Conservation (phyloP, 805 yeast genomes). For the Barnettozyma populi region DNA sequence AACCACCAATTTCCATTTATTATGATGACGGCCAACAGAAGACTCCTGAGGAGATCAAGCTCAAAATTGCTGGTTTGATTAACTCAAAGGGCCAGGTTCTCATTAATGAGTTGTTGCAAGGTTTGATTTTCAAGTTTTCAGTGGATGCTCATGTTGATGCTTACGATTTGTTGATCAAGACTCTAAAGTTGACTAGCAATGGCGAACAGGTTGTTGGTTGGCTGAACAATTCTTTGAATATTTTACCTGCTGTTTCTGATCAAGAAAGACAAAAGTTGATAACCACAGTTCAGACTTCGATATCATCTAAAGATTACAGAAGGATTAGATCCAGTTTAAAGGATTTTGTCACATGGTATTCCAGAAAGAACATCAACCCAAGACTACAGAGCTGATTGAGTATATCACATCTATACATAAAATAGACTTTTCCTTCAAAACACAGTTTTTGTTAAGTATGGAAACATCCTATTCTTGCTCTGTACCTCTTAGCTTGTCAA, state of each 20-base stretch:
- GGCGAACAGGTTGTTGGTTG: constrained; percentile 42
- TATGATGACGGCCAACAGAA: constrained; percentile 41
- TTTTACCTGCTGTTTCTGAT: constrained; percentile 59
- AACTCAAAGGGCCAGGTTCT: constrained; percentile 52
- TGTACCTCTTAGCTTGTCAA: constrained; percentile 39
- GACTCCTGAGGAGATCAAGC: constrained; percentile 6
- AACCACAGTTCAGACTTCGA: constrained; percentile 49
- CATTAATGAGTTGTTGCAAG: constrained; percentile 48
- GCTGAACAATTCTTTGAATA: constrained; percentile 50
- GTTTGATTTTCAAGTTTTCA: constrained; percentile 68
- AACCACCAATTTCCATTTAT: constrained; percentile 72
- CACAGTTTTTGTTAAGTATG: background rate
- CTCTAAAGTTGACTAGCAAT: constrained; percentile 40
- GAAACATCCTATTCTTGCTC: background rate
- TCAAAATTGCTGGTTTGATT: constrained; percentile 28
- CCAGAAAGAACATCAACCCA: constrained; percentile 62
- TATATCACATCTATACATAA: background rate
- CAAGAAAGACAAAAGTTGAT: constrained; percentile 66
- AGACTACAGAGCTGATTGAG: constrained; percentile 25
- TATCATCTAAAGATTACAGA: constrained; percentile 64
- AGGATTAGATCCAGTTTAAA: constrained; percentile 65
- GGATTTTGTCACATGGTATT: constrained; percentile 80
- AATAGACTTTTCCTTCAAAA: background rate
- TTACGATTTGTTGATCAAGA: constrained; percentile 63
- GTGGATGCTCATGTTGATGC: constrained; percentile 67